Evolutionary conservation across 163 green algal genomes (phyloP).

Genomic region (Chlorella variabilis): DNA sequence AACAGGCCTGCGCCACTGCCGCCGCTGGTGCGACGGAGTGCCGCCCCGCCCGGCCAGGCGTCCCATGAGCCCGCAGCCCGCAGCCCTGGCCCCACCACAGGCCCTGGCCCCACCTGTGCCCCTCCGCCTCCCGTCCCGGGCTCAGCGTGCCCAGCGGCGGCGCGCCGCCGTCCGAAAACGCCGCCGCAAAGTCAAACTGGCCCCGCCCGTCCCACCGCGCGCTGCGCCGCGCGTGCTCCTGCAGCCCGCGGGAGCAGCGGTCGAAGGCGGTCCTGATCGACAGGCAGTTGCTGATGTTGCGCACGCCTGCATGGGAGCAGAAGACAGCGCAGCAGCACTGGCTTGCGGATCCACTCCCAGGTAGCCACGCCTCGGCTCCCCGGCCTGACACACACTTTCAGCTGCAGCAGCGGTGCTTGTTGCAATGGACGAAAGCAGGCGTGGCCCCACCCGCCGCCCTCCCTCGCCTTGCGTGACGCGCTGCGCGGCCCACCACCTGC

Average conservation of each 20-base stretch:
- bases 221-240: constrained; percentile 5
- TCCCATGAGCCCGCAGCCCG: too few species aligned
- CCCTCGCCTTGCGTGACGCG: constrained; percentile 9
- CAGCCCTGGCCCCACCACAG: too few species aligned
- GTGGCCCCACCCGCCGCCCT: background rate
- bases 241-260: constrained; percentile 29
- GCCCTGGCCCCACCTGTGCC: constrained; percentile 16
- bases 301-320: background rate
- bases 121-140: constrained; percentile 26
- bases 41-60: too few species aligned
- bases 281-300: constrained; percentile 45
- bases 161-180: constrained; percentile 28
- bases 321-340: background rate
- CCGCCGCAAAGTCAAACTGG: constrained; percentile 31
- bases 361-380: too few species aligned
- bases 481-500: constrained; percentile 27
- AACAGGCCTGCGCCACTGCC: too few species aligned
- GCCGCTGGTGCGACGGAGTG: too few species aligned
- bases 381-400: too few species aligned
- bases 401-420: background rate
- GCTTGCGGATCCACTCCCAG: background rate
- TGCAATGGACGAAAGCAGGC: background rate
- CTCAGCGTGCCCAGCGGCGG: constrained; percentile 28
- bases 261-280: constrained; percentile 40
- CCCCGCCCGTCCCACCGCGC: constrained; percentile 27